These are phyloP conservation scores for Penicillium digitatum DNA, from an alignment of 2,329 filamentous ascomycete species.

Conservation along the genomic window DNA sequence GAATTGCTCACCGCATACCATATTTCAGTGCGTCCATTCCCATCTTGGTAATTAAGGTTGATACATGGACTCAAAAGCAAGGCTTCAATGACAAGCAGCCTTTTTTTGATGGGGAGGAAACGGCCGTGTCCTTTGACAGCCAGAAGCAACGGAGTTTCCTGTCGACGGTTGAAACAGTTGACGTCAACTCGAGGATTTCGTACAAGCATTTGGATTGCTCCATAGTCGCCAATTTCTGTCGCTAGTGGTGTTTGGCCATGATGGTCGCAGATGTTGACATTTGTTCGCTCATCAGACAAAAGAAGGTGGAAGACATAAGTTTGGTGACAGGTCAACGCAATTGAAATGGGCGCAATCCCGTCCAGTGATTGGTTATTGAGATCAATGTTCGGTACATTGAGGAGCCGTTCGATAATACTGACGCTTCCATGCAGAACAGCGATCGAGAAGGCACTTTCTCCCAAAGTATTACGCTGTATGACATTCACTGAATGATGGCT, in stretches of 20 bases:
- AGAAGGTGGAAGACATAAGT: neutral
- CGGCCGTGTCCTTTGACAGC: neutral
- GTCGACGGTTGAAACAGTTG: neutral
- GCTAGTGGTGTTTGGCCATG: neutral
- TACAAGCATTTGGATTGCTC: neutral
- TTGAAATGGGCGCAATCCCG: neutral
- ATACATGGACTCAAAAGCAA: neutral
- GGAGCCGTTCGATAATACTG: neutral
- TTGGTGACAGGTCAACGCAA: neutral
- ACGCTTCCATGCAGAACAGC: neutral
- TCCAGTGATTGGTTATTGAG: neutral
- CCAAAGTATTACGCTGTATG: neutral
- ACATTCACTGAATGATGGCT: neutral
- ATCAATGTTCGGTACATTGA: neutral
- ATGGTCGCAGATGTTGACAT: slow-evolving; percentile 1
- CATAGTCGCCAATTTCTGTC: neutral
- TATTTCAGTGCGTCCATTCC: neutral
- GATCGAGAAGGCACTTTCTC: slow-evolving; percentile 1
- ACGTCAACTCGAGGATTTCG: neutral
- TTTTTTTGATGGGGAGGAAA: neutral
- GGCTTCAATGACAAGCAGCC: neutral
- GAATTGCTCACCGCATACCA: neutral
- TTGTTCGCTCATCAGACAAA: neutral
- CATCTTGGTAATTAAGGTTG: neutral
- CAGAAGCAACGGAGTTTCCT: slow-evolving; percentile 1